Conservation (phyloP, 805 yeast species). For the Candida palmyrensis region DNA sequence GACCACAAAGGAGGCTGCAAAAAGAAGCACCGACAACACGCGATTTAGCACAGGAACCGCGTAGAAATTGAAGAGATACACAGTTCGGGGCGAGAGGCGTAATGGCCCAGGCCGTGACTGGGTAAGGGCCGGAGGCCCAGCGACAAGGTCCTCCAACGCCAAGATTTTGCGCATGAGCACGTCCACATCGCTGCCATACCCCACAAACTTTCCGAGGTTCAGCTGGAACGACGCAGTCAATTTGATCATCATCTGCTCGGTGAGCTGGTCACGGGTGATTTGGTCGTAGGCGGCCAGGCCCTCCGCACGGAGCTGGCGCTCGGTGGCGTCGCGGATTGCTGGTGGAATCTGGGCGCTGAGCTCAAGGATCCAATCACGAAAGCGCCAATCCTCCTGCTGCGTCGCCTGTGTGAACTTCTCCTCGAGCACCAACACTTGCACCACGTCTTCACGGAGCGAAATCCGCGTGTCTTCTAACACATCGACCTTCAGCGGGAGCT, state of each 20-base stretch:
- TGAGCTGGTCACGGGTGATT: conserved; percentile 30
- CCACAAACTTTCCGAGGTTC: conserved; percentile 46
- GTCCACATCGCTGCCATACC: conserved; percentile 56
- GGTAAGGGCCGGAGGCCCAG: not conserved
- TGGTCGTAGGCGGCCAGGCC: conserved; percentile 5
- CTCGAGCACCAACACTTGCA: conserved; percentile 50
- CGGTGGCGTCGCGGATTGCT: conserved; percentile 27
- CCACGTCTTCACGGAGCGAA: conserved; percentile 57
- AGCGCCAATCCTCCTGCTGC: conserved; percentile 29
- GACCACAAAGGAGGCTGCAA: conserved; percentile 44
- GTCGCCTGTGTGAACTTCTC: conserved; percentile 33
- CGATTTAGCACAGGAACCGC: conserved; percentile 44
- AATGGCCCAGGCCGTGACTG: not conserved
- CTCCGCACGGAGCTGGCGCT: conserved; percentile 23
- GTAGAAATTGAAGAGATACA: conserved; percentile 5
- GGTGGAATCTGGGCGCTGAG: conserved; percentile 43
- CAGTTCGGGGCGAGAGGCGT: not conserved
- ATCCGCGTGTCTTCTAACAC: conserved; percentile 58
- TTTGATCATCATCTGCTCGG: conserved; percentile 41
- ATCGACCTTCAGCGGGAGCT: conserved; percentile 56
- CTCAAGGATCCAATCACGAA: conserved; percentile 61
- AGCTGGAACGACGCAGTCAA: conserved; percentile 49
- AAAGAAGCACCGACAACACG: conserved; percentile 38
- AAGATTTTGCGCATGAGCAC: conserved; percentile 44
- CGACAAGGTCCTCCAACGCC: conserved; percentile 49